Evolutionary conservation across 805 yeast species (phyloP).

Genomic region (Clavispora santaluciae): DNA sequence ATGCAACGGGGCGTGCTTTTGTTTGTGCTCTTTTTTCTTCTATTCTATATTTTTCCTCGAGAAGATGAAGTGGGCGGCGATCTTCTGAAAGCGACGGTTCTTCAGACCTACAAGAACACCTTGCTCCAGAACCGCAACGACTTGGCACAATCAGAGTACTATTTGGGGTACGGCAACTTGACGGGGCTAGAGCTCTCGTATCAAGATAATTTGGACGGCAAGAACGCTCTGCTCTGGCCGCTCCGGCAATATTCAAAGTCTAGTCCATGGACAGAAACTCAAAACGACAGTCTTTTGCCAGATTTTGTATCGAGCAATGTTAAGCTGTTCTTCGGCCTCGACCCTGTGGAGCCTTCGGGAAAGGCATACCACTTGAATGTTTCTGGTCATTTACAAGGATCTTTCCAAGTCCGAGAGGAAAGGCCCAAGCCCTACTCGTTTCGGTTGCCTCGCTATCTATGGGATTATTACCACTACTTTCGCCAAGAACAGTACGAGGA

Average conservation of each 20-base stretch:
- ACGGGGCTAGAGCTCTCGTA: slow-evolving; percentile 71
- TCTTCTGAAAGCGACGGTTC: slow-evolving; percentile 8
- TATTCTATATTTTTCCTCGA: background rate
- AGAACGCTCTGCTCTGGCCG: slow-evolving; percentile 53
- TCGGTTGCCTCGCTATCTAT: slow-evolving; percentile 26
- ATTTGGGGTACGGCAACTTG: slow-evolving; percentile 59
- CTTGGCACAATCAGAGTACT: slow-evolving; percentile 40
- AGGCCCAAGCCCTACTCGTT: slow-evolving; percentile 15
- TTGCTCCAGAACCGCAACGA: slow-evolving; percentile 14
- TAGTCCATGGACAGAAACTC: slow-evolving; percentile 41
- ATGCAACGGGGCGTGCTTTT: background rate
- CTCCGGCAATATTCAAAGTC: slow-evolving; percentile 42
- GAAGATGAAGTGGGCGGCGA: background rate
- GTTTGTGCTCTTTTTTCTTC: background rate
- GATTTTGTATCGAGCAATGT: slow-evolving; percentile 47
- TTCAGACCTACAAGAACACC: slow-evolving; percentile 21
- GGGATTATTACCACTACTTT: slow-evolving; percentile 25
- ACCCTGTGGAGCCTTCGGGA: slow-evolving; percentile 5
- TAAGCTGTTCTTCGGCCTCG: slow-evolving; percentile 46
- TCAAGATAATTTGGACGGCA: slow-evolving; percentile 46
- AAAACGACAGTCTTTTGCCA: slow-evolving; percentile 57
- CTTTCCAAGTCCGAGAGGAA: slow-evolving; percentile 20
- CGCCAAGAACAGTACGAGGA: slow-evolving; percentile 21
- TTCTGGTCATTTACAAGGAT: slow-evolving; percentile 45
- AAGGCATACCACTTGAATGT: slow-evolving; percentile 40